Evolutionary conservation across 2,329 filamentous ascomycete species (phyloP), one percentile per base, ranked within the genome.

Genomic region (Sporothrix inflata): DNA sequence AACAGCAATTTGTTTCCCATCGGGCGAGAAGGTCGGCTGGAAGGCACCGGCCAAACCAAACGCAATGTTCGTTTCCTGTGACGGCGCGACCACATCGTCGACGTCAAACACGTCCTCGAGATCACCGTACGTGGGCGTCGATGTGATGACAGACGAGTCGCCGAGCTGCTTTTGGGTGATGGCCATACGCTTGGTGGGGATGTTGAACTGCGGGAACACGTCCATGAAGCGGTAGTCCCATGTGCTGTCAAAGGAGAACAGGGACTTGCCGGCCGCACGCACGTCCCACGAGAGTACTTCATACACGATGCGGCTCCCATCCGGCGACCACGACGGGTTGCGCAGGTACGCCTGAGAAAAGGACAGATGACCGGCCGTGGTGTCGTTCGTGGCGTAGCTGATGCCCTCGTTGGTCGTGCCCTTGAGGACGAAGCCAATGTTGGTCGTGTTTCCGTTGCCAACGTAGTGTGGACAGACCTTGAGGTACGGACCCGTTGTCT

Each of bases 221-320:
- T 63, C 57, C 57, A 63, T 63, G 57, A 40, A 63, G 57, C 57
- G 57, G 34, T 63, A 63, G 30, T 63, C 57, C 57, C 57, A 63
- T 7, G 12, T 24, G 34, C 16, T 63, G 34, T 63, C 57, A 38
- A 63, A 63, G 12, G 30, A 63, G 49, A 63, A 63, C 30, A 63
- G 34, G 1, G 30, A 40, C 34, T 38, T 63, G 30, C 34, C 57
- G 57, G 57, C 57, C 4, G 30, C 24, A n/a, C 34, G 57, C 14
- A 40, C 30, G 19, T 38, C 30, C 57, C 57, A 63, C 4, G 30
- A 16, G 4, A 40, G 57, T 1, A 63, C 57, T 30, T 63, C 57
- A 12, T 40, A 63, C 3, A 63, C 57, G 6, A 63, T 30, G 16
- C 12, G 16, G 34, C 12, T 40, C 5, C 30, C 57, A 12, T 63